Evolutionary conservation across 2,329 filamentous ascomycete species (phyloP).

Genomic region (Aspergillus sp.): DNA sequence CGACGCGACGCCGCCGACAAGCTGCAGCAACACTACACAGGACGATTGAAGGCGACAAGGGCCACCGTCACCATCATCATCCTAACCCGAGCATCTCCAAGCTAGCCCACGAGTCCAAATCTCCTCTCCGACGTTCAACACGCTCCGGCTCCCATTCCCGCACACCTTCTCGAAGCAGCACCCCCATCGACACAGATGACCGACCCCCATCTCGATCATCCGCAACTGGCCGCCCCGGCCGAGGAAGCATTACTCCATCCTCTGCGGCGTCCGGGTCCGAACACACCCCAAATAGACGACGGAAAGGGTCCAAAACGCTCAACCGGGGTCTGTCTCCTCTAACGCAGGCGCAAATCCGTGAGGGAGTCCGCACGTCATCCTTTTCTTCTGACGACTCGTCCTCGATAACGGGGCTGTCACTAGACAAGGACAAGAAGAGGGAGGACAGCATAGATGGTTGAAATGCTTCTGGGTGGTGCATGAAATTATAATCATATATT

Average conservation of each 20-base stretch:
- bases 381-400: conserved; percentile 44
- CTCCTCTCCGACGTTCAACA: conserved; percentile 36
- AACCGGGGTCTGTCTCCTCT: conserved; percentile 40
- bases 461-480: not conserved
- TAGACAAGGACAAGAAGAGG: conserved; percentile 31
- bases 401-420: conserved; percentile 26
- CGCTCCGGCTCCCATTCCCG: conserved; percentile 48
- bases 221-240: conserved; percentile 36
- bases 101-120: conserved; percentile 34
- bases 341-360: conserved; percentile 43
- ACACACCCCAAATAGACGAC: conserved; percentile 35
- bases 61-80: conserved; percentile 34
- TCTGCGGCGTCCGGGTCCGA: conserved; percentile 33
- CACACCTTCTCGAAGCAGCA: conserved; percentile 49
- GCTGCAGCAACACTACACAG: conserved; percentile 34
- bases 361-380: conserved; percentile 38
- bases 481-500: not conserved
- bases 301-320: conserved; percentile 36
- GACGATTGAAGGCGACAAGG: conserved; percentile 34
- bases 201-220: conserved; percentile 41
- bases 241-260: conserved; percentile 40
- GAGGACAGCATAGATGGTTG: conserved; percentile 27
- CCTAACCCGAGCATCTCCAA: conserved; percentile 35
- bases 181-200: conserved; percentile 43
- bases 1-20: conserved; percentile 36